Evolutionary conservation across 192 early-diverging fungal genomes (phyloP).

Genomic region (Lobosporangium transversale): DNA sequence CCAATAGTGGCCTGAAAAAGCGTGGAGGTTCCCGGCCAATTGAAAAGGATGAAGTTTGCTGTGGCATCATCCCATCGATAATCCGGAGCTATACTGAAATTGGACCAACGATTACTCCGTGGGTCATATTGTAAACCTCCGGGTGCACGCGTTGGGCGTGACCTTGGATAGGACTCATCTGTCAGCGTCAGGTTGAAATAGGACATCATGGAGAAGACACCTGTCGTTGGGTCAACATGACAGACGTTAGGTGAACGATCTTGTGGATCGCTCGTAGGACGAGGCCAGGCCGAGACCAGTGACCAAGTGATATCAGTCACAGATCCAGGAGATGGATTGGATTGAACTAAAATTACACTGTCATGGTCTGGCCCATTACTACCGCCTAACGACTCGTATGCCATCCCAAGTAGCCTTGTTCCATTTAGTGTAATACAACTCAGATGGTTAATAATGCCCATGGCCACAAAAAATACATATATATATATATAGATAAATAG

Average conservation of each 20-base stretch:
- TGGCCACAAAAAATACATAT: no score
- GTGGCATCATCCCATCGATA: slow-evolving; percentile 16
- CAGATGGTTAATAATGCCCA: no score
- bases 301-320: not conserved
- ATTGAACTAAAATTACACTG: slow-evolving; percentile 14
- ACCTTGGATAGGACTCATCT: not conserved
- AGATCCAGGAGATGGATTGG: not conserved
- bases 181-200: slow-evolving; percentile 15
- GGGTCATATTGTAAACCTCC: slow-evolving; percentile 36
- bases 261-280: slow-evolving; percentile 2
- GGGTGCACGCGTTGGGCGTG: not conserved
- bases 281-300: not conserved
- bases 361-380: not conserved
- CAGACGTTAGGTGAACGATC: slow-evolving; percentile 23
- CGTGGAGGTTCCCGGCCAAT: slow-evolving; percentile 8
- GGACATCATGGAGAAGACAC: slow-evolving; percentile 34
- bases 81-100: slow-evolving; percentile 11
- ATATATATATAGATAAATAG: no score
- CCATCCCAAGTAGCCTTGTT: slow-evolving; percentile 18
- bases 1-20: slow-evolving; percentile 31
- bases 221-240: slow-evolving; percentile 10
- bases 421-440: slow-evolving; percentile 13
- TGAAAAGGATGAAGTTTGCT: slow-evolving; percentile 12
- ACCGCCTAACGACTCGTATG: not conserved
- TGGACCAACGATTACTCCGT: slow-evolving; percentile 1